Evolutionary conservation across 805 yeast genomes (phyloP).

Genomic region (Maudiozyma pseudohumilis): DNA sequence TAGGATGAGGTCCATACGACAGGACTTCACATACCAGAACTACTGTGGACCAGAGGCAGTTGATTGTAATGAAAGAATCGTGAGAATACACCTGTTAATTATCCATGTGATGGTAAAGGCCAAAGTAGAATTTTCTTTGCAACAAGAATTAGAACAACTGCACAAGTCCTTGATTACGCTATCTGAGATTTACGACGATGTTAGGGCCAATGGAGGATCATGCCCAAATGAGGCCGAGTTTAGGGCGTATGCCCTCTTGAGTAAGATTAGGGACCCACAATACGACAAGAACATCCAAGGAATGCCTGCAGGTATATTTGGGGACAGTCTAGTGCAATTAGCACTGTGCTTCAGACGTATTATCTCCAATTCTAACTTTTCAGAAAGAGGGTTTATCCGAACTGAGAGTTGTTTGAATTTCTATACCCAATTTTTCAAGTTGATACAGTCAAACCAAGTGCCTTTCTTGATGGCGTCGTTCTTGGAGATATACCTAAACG

Average conservation of each 20-base stretch:
- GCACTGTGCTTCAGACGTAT: conserved; percentile 64
- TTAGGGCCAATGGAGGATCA: conserved; percentile 53
- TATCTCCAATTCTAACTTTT: conserved; percentile 50
- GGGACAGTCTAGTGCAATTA: conserved; percentile 49
- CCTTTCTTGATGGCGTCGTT: conserved; percentile 68
- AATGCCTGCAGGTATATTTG: conserved; percentile 48
- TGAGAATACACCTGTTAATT: conserved; percentile 73
- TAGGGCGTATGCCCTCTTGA: conserved; percentile 73
- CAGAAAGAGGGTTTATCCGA: conserved; percentile 43
- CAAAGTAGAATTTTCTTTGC: conserved; percentile 70
- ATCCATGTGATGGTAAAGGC: conserved; percentile 79
- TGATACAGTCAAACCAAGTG: conserved; percentile 38
- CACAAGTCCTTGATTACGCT: conserved; percentile 84
- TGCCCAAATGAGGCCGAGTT: conserved; percentile 89
- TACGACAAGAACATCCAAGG: conserved; percentile 64
- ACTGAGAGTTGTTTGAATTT: conserved; percentile 52
- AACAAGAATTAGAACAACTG: conserved; percentile 91
- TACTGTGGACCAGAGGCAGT: conserved; percentile 89
- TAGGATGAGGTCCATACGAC: conserved; percentile 90
- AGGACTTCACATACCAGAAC: conserved; percentile 93
- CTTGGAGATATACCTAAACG: conserved; percentile 71
- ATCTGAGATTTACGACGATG: conserved; percentile 77
- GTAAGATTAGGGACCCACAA: conserved; percentile 78
- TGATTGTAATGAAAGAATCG: conserved; percentile 85
- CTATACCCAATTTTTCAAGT: conserved; percentile 54